Base-by-base conservation (phyloP, 129 eudicot genomes). In the Flaveria sonorensis region DNA sequence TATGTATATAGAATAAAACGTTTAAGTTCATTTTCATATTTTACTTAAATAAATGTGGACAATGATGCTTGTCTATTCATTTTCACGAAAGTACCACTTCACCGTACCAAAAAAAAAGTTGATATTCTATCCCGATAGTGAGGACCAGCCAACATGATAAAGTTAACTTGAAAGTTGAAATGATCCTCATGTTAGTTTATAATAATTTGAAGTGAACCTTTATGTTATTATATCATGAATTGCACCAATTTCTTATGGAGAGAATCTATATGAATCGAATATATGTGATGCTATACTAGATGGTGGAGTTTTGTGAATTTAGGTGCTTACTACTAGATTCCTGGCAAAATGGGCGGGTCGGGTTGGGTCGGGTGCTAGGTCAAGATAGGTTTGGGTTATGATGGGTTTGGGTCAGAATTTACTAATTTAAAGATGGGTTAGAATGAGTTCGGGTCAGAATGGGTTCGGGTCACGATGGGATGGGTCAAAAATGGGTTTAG, bases 31-130 rank as follows among this genome's bases (percentile, higher is more conserved):
- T 9, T 42, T 42, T 42, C 10, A 42, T 42, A 43, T 10, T 43
- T 43, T 7, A 43, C 12, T 8, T 47, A 10, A 10, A 47, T 2
- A 13, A 10, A 47, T 14, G 15, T 71, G 56, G 16, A 39, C 73
- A 23, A 61, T 71, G 60, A 73, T 79, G 78, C 68, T 24, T 79
- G 70, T 72, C 83, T 72, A 79, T 51, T 79, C 78, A 24, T 39
- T 6, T 12, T 50, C 16, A 7, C 14, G 26, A 15, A 72, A n/a
- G 83, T 79, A 79, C 78, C 64, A 63, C 68, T 79, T 51, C 72
- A 39, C 78, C 78, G 83, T 79, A 79, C 83, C 77, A 28, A 4
- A 26, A 57, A 19, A 48, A 32, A 48, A 60, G 53, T 63, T 71
- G 7, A 32, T 48, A 71, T 61, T 55, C 64, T 10, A 20, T 72